phyloP scores from a whole-genome alignment of 2,329 filamentous ascomycete species.

The Colletotrichum agaves region DNA sequence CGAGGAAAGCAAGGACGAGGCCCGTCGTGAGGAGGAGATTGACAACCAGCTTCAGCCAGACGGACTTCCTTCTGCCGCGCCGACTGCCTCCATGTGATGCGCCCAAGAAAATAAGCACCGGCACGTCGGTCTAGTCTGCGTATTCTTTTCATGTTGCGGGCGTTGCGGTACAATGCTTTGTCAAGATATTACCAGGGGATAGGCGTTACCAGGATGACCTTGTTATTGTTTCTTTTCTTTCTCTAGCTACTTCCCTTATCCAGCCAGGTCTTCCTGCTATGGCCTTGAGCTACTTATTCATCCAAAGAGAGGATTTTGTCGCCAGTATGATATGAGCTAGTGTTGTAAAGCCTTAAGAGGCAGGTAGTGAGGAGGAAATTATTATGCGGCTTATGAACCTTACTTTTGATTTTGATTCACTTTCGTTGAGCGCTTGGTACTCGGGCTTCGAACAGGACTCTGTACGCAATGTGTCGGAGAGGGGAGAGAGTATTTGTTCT shows the following conservation, averaged over 20 bases:
- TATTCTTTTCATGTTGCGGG: constrained; percentile 28
- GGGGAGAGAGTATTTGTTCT: too few relatives aligned
- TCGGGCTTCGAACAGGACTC: too few relatives aligned
- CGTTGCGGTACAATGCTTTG: constrained; percentile 37
- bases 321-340: not conserved
- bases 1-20: constrained; percentile 54
- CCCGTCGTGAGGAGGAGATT: constrained; percentile 60
- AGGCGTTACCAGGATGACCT: constrained; percentile 35
- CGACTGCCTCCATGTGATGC: constrained; percentile 45
- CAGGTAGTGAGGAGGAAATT: not conserved
- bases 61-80: constrained; percentile 43
- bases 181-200: constrained; percentile 36
- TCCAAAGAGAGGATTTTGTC: constrained; percentile 24
- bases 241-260: constrained; percentile 5
- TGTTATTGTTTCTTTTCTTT: not conserved
- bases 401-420: too few relatives aligned
- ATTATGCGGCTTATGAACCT: too few relatives aligned
- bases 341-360: not conserved
- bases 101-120: not conserved
- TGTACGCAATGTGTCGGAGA: too few relatives aligned
- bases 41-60: constrained; percentile 63
- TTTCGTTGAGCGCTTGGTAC: too few relatives aligned
- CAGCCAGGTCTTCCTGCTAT: constrained; percentile 5
- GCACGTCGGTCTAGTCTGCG: constrained; percentile 16
- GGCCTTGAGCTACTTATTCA: constrained; percentile 18